Conservation (phyloP, 2,329 filamentous ascomycete genomes). For the Fusarium sp. region DNA sequence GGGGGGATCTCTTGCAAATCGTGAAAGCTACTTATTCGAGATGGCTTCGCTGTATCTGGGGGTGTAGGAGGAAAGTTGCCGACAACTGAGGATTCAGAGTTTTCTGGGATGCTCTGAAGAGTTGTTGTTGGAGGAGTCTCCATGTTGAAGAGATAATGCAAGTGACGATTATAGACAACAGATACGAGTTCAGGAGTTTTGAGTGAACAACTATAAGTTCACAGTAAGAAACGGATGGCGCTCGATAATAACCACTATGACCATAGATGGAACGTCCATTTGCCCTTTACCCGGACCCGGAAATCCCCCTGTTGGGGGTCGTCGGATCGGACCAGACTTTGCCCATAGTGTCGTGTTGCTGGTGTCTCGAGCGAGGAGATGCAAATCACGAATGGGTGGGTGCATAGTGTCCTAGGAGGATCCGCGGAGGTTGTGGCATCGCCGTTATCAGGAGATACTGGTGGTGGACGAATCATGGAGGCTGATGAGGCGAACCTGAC, state of each 20-base stretch:
- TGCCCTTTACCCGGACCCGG: conserved; percentile 9
- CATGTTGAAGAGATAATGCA: conserved; percentile 23
- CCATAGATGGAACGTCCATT: conserved; percentile 22
- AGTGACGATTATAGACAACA: conserved; percentile 5
- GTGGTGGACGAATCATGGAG: conserved; percentile 41
- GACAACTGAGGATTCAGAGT: conserved; percentile 13
- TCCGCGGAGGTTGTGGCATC: conserved; percentile 42
- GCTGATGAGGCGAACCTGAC: conserved; percentile 33
- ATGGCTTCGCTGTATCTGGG: conserved; percentile 53
- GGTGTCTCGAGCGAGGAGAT: conserved; percentile 46
- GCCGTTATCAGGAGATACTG: conserved; percentile 34
- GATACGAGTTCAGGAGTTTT: conserved; percentile 2
- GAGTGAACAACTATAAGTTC: background rate
- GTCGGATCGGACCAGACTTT: conserved; percentile 23
- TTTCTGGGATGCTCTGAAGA: conserved; percentile 19
- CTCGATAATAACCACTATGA: conserved; percentile 27
- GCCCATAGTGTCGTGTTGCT: conserved; percentile 32
- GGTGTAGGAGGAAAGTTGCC: conserved; percentile 53
- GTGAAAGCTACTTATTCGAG: conserved; percentile 50
- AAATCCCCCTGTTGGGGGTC: conserved; percentile 6
- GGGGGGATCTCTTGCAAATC: conserved; percentile 28
- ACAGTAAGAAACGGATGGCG: conserved; percentile 6
- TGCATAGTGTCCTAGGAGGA: conserved; percentile 20
- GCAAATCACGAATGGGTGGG: conserved; percentile 39
- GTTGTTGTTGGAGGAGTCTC: conserved; percentile 30